Evolutionary conservation across 2,329 filamentous ascomycete species (phyloP), one percentile per base, ranked within the genome.

Genomic region (Zymoseptoria crescenta): DNA sequence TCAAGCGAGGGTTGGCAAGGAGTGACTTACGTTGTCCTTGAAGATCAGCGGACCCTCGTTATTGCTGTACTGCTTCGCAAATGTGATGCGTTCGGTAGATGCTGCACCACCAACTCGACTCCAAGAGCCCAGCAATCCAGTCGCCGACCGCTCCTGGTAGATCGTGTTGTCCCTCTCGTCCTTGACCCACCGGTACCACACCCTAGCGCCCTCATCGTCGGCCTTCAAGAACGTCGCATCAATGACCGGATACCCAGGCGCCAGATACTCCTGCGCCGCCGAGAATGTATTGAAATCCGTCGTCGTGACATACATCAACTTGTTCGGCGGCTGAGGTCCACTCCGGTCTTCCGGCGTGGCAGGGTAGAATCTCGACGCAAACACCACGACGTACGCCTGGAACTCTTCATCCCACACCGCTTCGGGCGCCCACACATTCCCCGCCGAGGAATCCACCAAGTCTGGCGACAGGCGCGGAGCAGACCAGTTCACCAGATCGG

Each of bases 151-250:
- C 49, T 65, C 59, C 49, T 65, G 61, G 29, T 60, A 65, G 49
- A 65, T 61, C 56, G 28, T 24, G 28, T 62, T 57, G 24, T 62
- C 59, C 13, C 59, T 57, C 49, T 63, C 63, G 30, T 49, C 54
- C 59, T 65, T 65, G 54, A 65, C 52, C 59, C 59, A 59, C 9
- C 63, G 51, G 30, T 63, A 63, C 63, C 63, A 65, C 3, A 64
- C 62, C 16, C 62, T 59, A 7, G 56, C 27, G 16, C 59, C 63
- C 20, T 61, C 55, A 10, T 62, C 56, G 0, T 52, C 55, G 13
- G 57, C 54, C 41, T 56, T 57, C 50, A 58, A 59, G 48, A 63
- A 63, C 1, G 61, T 63, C 19, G 61, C 56, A 51, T 65, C 63
- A 30, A 65, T 65, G n/a, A 65, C 63, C 1, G 63, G 61, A 3